These are phyloP conservation scores for Alternaria gansuensis DNA, from an alignment of 2,329 filamentous ascomycete species.

Conservation along the genomic window DNA sequence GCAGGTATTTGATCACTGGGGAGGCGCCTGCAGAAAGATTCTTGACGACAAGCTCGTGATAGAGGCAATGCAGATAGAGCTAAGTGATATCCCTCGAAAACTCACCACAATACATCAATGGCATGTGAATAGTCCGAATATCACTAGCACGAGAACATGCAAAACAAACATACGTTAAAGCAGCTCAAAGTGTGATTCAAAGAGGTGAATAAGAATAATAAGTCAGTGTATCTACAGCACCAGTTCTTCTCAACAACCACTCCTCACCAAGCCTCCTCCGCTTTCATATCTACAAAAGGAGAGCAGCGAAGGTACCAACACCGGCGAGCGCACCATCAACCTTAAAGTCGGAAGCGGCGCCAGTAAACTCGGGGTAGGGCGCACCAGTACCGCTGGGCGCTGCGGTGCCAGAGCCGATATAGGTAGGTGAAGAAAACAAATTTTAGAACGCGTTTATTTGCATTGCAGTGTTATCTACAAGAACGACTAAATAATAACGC, in stretches of 20 bases:
- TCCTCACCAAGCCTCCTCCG: not conserved
- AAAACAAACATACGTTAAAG: slow-evolving; percentile 4
- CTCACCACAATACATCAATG: not conserved
- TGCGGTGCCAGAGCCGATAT: slow-evolving; percentile 26
- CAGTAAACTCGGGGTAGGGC: slow-evolving; percentile 43
- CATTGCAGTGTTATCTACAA: no score
- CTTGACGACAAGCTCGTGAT: slow-evolving; percentile 5
- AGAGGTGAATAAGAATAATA: slow-evolving; percentile 8
- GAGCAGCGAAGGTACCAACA: slow-evolving; percentile 46
- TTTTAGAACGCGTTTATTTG: no score
- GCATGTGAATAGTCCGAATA: not conserved
- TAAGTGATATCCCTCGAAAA: not conserved
- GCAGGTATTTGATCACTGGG: slow-evolving; percentile 47
- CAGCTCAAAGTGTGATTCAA: slow-evolving; percentile 9
- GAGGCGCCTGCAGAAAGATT: slow-evolving; percentile 12
- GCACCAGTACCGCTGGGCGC: slow-evolving; percentile 34
- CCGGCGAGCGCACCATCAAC: slow-evolving; percentile 45
- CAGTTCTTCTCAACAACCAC: no score
- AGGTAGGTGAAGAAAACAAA: no score
- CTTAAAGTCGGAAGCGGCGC: slow-evolving; percentile 43
- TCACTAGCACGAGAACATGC: not conserved
- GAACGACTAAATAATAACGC: no score
- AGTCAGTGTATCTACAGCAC: slow-evolving; percentile 9
- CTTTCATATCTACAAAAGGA: slow-evolving; percentile 45
- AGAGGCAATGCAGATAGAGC: not conserved